A percentile compares a stretch with the other conserved stretches of the same genome.
Conservation (phyloP, 371 early-diverging fungal genomes). For the Entomophthora muscae region DNA sequence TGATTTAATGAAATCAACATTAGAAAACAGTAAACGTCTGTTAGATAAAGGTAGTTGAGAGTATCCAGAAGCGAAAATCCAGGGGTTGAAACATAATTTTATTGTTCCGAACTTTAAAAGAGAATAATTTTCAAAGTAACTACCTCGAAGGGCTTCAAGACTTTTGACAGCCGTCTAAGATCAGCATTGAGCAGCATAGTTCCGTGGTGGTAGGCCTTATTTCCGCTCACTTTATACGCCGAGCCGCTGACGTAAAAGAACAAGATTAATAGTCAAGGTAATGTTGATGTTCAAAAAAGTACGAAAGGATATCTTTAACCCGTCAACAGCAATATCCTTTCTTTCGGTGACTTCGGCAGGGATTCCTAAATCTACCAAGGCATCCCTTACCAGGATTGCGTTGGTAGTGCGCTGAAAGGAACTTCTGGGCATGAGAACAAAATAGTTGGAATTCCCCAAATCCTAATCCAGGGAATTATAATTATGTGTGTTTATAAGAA, state of each 20-base stretch:
- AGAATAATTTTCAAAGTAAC: too few relatives aligned
- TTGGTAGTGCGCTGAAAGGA: constrained; percentile 54
- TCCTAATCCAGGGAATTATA: constrained; percentile 43
- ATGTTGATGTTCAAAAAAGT: constrained; percentile 1
- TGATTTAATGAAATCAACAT: neutral
- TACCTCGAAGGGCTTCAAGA: constrained; percentile 14
- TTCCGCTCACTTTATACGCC: constrained; percentile 76
- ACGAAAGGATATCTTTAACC: constrained; percentile 31
- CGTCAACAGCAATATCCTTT: constrained; percentile 73
- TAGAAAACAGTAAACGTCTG: too few relatives aligned
- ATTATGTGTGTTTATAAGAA: neutral
- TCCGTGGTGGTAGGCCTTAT: constrained; percentile 88
- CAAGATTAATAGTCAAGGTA: neutral
- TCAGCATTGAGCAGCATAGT: constrained; percentile 92
- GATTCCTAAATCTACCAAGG: constrained; percentile 60
- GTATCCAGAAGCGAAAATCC: too few relatives aligned
- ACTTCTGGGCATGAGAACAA: constrained; percentile 77
- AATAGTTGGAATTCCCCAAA: constrained; percentile 88
- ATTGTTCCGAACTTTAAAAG: too few relatives aligned
- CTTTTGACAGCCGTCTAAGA: constrained; percentile 32
- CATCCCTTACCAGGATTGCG: constrained; percentile 61
- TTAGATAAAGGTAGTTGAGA: too few relatives aligned
- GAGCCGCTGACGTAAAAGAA: constrained; percentile 60
- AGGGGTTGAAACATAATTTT: too few relatives aligned
- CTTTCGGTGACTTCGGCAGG: constrained; percentile 74